A percentile compares a stretch with the other conserved stretches of the same genome.
Evolutionary conservation across 2,329 filamentous ascomycete genomes (phyloP).

Genomic region (Colletotrichum lentis): DNA sequence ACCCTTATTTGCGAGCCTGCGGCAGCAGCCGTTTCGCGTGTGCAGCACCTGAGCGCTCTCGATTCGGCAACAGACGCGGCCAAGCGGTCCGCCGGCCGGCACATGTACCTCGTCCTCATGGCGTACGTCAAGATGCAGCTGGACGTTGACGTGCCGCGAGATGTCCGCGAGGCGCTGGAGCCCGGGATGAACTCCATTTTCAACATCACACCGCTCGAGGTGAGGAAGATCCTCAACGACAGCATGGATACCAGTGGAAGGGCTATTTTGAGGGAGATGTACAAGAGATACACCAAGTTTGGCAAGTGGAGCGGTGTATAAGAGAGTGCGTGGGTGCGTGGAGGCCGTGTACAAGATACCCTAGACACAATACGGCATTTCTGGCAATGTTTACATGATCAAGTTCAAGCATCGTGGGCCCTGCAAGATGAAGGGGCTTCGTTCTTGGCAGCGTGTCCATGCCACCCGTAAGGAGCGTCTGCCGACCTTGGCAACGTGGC

Average conservation of each 20-base stretch:
- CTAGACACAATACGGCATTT: constrained; percentile 27
- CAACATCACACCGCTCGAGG: constrained; percentile 64
- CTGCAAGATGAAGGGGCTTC: not conserved
- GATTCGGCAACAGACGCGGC: constrained; percentile 69
- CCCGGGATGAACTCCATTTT: constrained; percentile 67
- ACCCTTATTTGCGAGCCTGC: constrained; percentile 68
- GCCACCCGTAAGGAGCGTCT: not conserved
- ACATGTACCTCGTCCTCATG: constrained; percentile 69
- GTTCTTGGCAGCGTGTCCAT: not conserved
- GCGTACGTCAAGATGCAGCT: constrained; percentile 69
- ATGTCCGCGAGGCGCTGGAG: constrained; percentile 64
- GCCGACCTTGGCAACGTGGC: no score
- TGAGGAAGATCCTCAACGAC: constrained; percentile 66
- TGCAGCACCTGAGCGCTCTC: constrained; percentile 55
- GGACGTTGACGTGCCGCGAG: constrained; percentile 59
- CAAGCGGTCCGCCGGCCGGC: constrained; percentile 67
- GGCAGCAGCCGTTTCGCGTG: constrained; percentile 61
- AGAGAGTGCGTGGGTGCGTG: not conserved
- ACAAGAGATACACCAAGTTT: constrained; percentile 67
- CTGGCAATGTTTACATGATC: not conserved
- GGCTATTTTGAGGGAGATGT: constrained; percentile 66
- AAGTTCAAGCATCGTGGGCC: not conserved
- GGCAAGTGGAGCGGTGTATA: constrained; percentile 70
- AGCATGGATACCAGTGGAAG: constrained; percentile 66
- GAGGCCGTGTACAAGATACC: constrained; percentile 32